Conservation (phyloP, 2,329 filamentous ascomycete species). For the Aspergillus sp. region DNA sequence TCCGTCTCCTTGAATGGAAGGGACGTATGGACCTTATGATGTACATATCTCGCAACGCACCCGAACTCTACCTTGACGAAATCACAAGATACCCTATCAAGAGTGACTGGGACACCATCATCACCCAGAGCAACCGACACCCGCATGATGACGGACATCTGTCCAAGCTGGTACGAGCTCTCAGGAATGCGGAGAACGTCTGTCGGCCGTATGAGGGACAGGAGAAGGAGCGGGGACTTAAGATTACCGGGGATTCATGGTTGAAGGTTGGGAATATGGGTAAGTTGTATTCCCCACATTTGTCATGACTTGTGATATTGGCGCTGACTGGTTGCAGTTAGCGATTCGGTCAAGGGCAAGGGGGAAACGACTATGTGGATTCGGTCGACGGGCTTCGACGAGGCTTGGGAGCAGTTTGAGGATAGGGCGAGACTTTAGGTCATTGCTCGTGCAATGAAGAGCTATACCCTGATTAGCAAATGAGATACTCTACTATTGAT, state of each 20-base stretch:
- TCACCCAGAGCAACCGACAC: conserved; percentile 40
- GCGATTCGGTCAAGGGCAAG: conserved; percentile 28
- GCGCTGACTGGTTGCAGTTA: conserved; percentile 19
- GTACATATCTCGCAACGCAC: conserved; percentile 63
- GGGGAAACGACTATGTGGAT: conserved; percentile 28
- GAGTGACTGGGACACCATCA: conserved; percentile 41
- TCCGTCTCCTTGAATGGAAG: conserved; percentile 73
- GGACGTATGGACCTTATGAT: conserved; percentile 65
- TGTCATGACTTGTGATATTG: conserved; percentile 1
- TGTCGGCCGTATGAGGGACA: conserved; percentile 29
- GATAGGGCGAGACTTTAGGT: conserved; percentile 13
- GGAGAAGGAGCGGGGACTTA: conserved; percentile 21
- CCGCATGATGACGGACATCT: conserved; percentile 71
- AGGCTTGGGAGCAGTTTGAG: conserved; percentile 32
- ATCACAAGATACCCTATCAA: conserved; percentile 56
- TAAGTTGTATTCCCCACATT: conserved; percentile 11
- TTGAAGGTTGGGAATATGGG: conserved; percentile 41
- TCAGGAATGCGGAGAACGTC: conserved; percentile 57
- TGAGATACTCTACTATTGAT: too few relatives aligned
- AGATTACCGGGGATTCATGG: conserved; percentile 39
- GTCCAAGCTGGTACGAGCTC: conserved; percentile 65
- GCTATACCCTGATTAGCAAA: too few relatives aligned
- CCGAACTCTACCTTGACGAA: conserved; percentile 53
- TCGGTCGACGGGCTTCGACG: conserved; percentile 35
- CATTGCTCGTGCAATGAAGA: too few relatives aligned